Evolutionary conservation across 2,329 filamentous ascomycete species (phyloP).

Genomic region (Hysterium pulicare): DNA sequence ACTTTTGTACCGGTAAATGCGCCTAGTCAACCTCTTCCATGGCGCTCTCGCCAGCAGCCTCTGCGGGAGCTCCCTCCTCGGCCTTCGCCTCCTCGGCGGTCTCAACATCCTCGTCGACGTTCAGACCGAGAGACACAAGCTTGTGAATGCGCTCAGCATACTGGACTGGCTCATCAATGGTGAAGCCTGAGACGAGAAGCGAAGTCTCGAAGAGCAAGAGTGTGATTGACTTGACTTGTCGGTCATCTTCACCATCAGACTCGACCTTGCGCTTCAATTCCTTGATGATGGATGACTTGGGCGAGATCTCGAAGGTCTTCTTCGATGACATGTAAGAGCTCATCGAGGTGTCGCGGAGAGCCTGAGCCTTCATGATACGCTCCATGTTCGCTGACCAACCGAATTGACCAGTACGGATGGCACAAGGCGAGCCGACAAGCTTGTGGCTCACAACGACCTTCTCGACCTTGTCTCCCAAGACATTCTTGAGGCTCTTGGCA

Average conservation of each 20-base stretch:
- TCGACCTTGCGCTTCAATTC: constrained; percentile 99
- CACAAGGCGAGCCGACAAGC: constrained; percentile 88
- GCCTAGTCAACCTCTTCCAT: constrained; percentile 99
- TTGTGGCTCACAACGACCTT: constrained; percentile 99
- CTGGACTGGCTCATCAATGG: constrained; percentile 95
- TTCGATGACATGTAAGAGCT: constrained; percentile 99
- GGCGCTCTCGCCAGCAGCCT: constrained; percentile 76
- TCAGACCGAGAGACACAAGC: constrained; percentile 95
- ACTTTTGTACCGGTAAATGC: constrained; percentile 28
- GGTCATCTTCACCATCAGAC: constrained; percentile 94
- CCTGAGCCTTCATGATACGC: constrained; percentile 99
- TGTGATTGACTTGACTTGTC: constrained; percentile 98
- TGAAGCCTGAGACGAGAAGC: constrained; percentile 97
- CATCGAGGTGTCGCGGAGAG: constrained; percentile 99
- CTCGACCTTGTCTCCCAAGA: constrained; percentile 98
- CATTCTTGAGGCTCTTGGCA: constrained; percentile 97
- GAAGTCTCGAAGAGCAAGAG: constrained; percentile 99
- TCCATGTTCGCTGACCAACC: constrained; percentile 99
- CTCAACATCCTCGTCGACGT: constrained; percentile 93
- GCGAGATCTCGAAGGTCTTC: constrained; percentile 99
- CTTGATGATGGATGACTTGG: constrained; percentile 95
- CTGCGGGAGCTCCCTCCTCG: constrained; percentile 58
- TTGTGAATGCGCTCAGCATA: constrained; percentile 99
- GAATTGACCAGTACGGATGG: constrained; percentile 99
- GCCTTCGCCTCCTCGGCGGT: constrained; percentile 57